Evolutionary conservation across 768 basidiomycete genomes (phyloP).

Genomic region (Serendipita sp.): DNA sequence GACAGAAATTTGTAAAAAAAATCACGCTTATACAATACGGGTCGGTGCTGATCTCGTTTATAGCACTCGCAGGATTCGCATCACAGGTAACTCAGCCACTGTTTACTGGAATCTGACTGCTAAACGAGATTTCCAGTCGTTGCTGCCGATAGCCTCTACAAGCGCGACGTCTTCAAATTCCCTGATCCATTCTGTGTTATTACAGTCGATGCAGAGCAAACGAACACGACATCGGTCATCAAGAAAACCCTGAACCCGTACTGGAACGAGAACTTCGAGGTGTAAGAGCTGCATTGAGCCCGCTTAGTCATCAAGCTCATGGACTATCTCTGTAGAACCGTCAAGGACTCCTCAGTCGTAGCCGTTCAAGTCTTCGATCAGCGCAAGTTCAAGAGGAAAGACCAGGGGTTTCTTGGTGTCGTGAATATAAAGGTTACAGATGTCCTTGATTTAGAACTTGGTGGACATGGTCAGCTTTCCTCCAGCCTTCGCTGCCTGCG

Average conservation of each 20-base stretch:
- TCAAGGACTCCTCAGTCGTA: constrained; percentile 59
- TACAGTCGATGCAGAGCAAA: constrained; percentile 72
- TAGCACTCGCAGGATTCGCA: background rate
- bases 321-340: constrained; percentile 29
- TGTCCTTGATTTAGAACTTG: constrained; percentile 24
- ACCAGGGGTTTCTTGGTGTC: constrained; percentile 45
- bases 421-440: constrained; percentile 29
- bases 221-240: constrained; percentile 56
- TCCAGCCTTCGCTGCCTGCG: background rate
- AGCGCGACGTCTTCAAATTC: constrained; percentile 61
- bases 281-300: constrained; percentile 28
- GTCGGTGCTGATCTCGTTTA: background rate
- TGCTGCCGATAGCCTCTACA: constrained; percentile 56
- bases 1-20: constrained; percentile 4
- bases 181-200: constrained; percentile 84
- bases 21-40: background rate
- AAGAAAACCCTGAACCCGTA: constrained; percentile 51
- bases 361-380: constrained; percentile 83
- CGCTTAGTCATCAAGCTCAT: background rate
- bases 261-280: constrained; percentile 79
- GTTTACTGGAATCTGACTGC: background rate
- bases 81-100: background rate
- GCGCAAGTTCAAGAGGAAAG: constrained; percentile 70
- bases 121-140: constrained; percentile 34
- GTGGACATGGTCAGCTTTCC: constrained; percentile 22